Evolutionary conservation across 805 yeast genomes (phyloP).

Genomic region (Teunomyces barrocoloradensis): DNA sequence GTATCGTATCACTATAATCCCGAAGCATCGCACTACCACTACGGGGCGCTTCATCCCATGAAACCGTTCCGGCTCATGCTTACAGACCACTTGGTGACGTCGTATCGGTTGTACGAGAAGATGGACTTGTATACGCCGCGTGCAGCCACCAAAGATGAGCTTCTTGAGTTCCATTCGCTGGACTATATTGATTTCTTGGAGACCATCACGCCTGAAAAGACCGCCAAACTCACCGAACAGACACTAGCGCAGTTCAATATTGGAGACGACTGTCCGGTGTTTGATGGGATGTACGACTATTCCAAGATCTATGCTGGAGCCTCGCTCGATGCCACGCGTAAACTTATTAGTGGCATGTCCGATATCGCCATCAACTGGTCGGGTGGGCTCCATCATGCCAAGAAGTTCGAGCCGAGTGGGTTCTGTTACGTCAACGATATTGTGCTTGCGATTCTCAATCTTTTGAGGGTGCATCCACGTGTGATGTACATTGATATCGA

Average conservation of each 20-base stretch:
- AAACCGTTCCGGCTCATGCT: slow-evolving; percentile 92
- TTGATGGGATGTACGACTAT: slow-evolving; percentile 92
- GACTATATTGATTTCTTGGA: slow-evolving; percentile 81
- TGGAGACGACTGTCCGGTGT: slow-evolving; percentile 93
- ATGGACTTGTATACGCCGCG: slow-evolving; percentile 90
- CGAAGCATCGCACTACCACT: slow-evolving; percentile 76
- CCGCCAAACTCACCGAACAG: slow-evolving; percentile 54
- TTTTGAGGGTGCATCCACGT: slow-evolving; percentile 85
- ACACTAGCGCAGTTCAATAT: slow-evolving; percentile 72
- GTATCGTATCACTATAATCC: slow-evolving; percentile 91
- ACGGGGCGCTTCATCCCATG: slow-evolving; percentile 97
- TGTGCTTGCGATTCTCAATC: slow-evolving; percentile 80
- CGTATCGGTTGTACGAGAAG: slow-evolving; percentile 79
- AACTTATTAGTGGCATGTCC: slow-evolving; percentile 79
- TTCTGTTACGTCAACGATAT: slow-evolving; percentile 95
- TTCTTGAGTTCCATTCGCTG: slow-evolving; percentile 78
- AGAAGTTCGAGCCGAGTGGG: slow-evolving; percentile 90
- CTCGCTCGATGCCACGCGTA: slow-evolving; percentile 86
- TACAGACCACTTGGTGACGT: slow-evolving; percentile 85
- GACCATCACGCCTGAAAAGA: slow-evolving; percentile 72
- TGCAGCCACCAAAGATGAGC: slow-evolving; percentile 76
- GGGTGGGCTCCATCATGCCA: slow-evolving; percentile 96
- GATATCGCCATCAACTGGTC: slow-evolving; percentile 96
- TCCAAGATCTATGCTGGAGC: slow-evolving; percentile 91
- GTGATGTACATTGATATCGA: slow-evolving; percentile 93